Percentiles rank a stretch among this genome's conserved stretches.
Conservation (phyloP, 2,329 filamentous ascomycete species). For the Torrubiellomyces zombiae region DNA sequence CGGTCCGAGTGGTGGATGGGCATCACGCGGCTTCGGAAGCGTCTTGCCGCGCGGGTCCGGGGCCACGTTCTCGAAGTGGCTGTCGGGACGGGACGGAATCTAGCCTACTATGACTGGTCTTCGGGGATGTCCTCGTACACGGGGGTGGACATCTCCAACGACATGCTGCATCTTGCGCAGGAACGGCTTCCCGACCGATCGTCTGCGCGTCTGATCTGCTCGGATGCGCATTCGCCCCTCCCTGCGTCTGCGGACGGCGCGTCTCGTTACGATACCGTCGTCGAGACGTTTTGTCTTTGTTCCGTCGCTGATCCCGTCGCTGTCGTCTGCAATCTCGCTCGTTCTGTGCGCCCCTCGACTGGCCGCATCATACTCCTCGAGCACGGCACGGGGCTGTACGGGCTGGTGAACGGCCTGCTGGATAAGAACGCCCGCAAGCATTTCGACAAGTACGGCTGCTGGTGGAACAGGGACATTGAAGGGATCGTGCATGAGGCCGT, state of each 20-base stretch:
- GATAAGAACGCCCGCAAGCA: slow-evolving; percentile 38
- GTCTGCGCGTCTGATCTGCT: slow-evolving; percentile 31
- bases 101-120: slow-evolving; percentile 42
- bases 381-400: slow-evolving; percentile 41
- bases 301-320: slow-evolving; percentile 39
- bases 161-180: slow-evolving; percentile 43
- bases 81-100: slow-evolving; percentile 45
- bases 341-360: slow-evolving; percentile 31
- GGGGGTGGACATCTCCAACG: slow-evolving; percentile 41
- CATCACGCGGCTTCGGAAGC: slow-evolving; percentile 31
- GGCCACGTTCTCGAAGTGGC: slow-evolving; percentile 47
- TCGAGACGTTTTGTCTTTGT: slow-evolving; percentile 50
- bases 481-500: slow-evolving; percentile 33
- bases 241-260: slow-evolving; percentile 20
- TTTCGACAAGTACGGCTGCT: slow-evolving; percentile 45
- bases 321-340: slow-evolving; percentile 36
- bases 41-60: slow-evolving; percentile 27
- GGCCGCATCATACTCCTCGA: slow-evolving; percentile 46
- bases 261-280: slow-evolving; percentile 40
- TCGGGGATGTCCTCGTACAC: slow-evolving; percentile 36
- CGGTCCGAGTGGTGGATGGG: slow-evolving; percentile 40
- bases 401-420: slow-evolving; percentile 36
- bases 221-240: slow-evolving; percentile 28
- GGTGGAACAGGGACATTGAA: slow-evolving; percentile 51
- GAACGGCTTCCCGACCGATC: slow-evolving; percentile 28